Conservation (phyloP, 768 basidiomycete species). For the Boletus vinaceobasis region DNA sequence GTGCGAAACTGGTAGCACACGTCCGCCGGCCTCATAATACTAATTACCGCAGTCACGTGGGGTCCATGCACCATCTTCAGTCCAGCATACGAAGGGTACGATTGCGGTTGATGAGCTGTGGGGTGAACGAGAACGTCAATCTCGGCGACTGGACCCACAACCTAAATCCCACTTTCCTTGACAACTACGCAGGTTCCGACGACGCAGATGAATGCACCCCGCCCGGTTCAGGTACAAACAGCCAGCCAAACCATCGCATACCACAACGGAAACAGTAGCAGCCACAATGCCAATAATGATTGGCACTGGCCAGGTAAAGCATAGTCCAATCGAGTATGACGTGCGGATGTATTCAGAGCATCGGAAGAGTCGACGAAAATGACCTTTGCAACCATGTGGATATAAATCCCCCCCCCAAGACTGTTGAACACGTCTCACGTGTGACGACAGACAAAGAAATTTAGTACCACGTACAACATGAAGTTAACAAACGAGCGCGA, state of each 20-base stretch:
- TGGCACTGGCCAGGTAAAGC: constrained; percentile 28
- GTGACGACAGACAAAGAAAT: not conserved
- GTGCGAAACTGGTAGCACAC: not conserved
- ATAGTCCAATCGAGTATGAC: constrained; percentile 48
- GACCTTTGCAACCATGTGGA: constrained; percentile 55
- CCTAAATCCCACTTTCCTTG: constrained; percentile 34
- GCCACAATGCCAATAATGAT: constrained; percentile 55
- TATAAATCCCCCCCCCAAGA: constrained; percentile 43
- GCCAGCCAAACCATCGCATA: constrained; percentile 56
- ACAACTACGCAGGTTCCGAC: constrained; percentile 44
- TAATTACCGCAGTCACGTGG: constrained; percentile 18
- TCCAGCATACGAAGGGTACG: constrained; percentile 24
- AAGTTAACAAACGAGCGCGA: constrained; percentile 47
- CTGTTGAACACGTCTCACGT: constrained; percentile 21
- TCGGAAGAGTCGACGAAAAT: constrained; percentile 50
- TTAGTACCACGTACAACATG: constrained; percentile 37
- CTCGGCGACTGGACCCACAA: not conserved
- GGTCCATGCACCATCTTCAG: constrained; percentile 13
- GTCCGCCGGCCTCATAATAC: constrained; percentile 10
- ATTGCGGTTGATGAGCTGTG: no score
- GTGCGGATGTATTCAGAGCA: constrained; percentile 46
- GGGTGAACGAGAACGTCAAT: not conserved
- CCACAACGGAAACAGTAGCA: constrained; percentile 54
- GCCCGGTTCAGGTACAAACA: constrained; percentile 44
- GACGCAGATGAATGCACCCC: constrained; percentile 37